Conservation (phyloP, 176 grass and related monocot genomes). For the Luzula sylvatica region DNA sequence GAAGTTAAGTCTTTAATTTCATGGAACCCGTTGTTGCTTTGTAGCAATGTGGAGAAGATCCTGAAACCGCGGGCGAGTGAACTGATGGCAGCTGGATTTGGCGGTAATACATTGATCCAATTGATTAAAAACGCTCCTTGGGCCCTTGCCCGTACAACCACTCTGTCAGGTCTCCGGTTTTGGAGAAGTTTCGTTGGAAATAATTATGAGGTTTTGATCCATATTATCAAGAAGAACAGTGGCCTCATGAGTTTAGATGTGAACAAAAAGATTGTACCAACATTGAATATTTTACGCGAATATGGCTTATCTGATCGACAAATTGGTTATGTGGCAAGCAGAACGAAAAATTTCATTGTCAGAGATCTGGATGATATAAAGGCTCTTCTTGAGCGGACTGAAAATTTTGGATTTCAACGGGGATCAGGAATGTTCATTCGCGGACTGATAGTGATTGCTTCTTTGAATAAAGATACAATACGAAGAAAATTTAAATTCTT, state of each 20-base stretch:
- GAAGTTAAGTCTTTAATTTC: slow-evolving; percentile 10
- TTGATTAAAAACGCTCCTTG: neutral
- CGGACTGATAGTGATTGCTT: too few relatives aligned
- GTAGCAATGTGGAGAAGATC: neutral
- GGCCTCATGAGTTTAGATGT: neutral
- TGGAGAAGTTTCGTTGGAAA: slow-evolving; percentile 2
- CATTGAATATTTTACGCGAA: neutral
- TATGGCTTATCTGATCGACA: neutral
- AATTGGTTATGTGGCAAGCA: neutral
- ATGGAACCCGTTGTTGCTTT: slow-evolving; percentile 6
- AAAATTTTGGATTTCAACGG: too few relatives aligned
- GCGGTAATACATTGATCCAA: neutral
- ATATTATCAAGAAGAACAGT: neutral
- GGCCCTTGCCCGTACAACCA: neutral
- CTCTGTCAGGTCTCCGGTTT: slow-evolving; percentile 13
- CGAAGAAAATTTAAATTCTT: neutral
- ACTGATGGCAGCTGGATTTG: neutral
- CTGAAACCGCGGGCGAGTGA: neutral
- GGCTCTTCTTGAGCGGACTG: too few relatives aligned
- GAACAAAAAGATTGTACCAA: neutral
- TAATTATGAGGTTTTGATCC: neutral
- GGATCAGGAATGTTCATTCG: too few relatives aligned
- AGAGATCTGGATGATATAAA: too few relatives aligned
- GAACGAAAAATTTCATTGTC: too few relatives aligned
- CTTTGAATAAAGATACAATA: neutral